Evolutionary conservation across 1,139 yeast species (phyloP).

Genomic region (Saccharomyces pastorianus): DNA sequence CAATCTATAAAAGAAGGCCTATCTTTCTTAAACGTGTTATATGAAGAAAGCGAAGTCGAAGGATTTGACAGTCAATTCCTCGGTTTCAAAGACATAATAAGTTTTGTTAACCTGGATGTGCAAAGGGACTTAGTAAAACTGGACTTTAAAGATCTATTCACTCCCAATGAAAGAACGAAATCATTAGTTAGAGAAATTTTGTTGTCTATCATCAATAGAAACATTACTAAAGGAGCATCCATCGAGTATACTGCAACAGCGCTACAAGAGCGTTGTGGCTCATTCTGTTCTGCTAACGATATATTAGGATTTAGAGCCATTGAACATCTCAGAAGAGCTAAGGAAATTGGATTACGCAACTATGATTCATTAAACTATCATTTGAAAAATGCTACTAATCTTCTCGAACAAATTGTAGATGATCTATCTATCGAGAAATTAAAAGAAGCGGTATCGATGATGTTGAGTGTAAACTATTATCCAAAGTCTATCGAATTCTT

Average conservation of each 20-base stretch:
- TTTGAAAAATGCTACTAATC: conserved; percentile 61
- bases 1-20: conserved; percentile 81
- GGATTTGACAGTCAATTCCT: conserved; percentile 36
- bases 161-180: conserved; percentile 54
- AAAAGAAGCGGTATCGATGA: conserved; percentile 70
- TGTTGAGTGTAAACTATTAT: conserved; percentile 68
- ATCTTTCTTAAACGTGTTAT: conserved; percentile 72
- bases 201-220: conserved; percentile 80
- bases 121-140: conserved; percentile 62
- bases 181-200: conserved; percentile 76
- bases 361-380: conserved; percentile 62
- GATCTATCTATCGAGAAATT: conserved; percentile 71
- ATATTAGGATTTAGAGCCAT: conserved; percentile 90
- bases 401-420: conserved; percentile 76
- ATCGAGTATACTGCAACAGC: conserved; percentile 85
- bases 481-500: conserved; percentile 84
- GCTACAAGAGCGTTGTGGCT: conserved; percentile 86
- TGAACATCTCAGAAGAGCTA: conserved; percentile 83
- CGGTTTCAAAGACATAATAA: conserved; percentile 56
- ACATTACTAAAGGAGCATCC: conserved; percentile 81
- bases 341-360: conserved; percentile 62
- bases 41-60: conserved; percentile 57
- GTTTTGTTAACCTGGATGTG: conserved; percentile 54
- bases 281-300: conserved; percentile 90
- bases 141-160: conserved; percentile 67